Percentiles rank a stretch among this genome's conserved stretches.
Conservation (phyloP, 768 basidiomycete genomes). For the Leccinum incarnatum region DNA sequence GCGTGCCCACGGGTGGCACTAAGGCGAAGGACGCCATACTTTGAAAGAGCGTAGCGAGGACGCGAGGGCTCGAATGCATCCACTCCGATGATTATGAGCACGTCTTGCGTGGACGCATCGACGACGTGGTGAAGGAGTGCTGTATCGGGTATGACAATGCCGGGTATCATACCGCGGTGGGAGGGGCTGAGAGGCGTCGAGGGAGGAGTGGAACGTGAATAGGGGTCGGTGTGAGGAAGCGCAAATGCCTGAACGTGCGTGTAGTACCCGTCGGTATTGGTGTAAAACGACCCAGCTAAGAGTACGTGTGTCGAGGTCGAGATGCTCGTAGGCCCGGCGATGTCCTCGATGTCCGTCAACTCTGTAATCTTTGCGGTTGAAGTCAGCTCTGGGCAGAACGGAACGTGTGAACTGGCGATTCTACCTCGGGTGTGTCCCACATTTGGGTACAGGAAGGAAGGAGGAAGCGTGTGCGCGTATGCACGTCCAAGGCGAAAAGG, state of each 20-base stretch:
- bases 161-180: conserved; percentile 9
- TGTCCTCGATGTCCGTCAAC: neutral
- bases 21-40: conserved; percentile 12
- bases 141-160: neutral
- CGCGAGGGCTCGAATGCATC: neutral
- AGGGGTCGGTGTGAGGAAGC: conserved; percentile 3
- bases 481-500: conserved; percentile 17
- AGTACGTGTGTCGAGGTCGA: conserved; percentile 24
- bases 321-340: neutral
- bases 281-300: conserved; percentile 5
- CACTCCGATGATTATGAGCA: conserved; percentile 8
- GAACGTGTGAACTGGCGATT: neutral
- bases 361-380: neutral
- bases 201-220: neutral
- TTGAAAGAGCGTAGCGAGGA: neutral
- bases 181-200: conserved; percentile 5
- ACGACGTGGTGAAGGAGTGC: conserved; percentile 14
- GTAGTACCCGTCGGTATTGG: neutral
- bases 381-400: neutral
- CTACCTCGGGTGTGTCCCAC: conserved; percentile 4
- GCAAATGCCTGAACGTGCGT: conserved; percentile 14
- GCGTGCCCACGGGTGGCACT: neutral
- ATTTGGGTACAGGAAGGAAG: neutral
- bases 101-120: conserved; percentile 9
- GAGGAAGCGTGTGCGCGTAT: conserved; percentile 4